Evolutionary conservation across 2,329 filamentous ascomycete genomes (phyloP).

Genomic region (Neoscytalidium dimidiatum): DNA sequence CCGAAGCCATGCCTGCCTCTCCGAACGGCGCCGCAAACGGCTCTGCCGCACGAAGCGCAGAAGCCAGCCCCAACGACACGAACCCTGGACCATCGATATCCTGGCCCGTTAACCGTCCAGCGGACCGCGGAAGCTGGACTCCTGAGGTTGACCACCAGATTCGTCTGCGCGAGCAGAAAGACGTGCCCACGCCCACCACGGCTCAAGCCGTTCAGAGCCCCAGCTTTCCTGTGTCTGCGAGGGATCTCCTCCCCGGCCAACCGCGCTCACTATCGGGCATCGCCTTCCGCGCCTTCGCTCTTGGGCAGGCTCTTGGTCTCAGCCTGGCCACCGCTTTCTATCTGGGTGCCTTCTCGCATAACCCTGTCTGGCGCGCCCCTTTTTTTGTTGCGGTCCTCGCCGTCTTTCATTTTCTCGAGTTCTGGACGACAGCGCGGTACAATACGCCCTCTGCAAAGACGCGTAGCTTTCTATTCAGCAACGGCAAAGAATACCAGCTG

Average conservation of each 20-base stretch:
- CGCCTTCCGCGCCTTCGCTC: slow-evolving; percentile 46
- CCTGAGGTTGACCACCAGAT: slow-evolving; percentile 31
- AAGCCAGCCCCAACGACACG: background rate
- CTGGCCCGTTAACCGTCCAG: slow-evolving; percentile 30
- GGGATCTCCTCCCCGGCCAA: slow-evolving; percentile 43
- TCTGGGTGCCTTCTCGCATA: slow-evolving; percentile 32
- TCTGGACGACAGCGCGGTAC: slow-evolving; percentile 82
- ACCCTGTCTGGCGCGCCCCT: slow-evolving; percentile 58
- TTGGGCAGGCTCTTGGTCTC: slow-evolving; percentile 41
- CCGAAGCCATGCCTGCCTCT: background rate
- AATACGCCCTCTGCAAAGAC: slow-evolving; percentile 75
- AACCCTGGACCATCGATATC: slow-evolving; percentile 27
- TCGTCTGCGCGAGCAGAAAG: slow-evolving; percentile 28
- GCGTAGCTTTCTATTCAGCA: slow-evolving; percentile 79
- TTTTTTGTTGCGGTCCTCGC: slow-evolving; percentile 70
- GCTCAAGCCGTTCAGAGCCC: slow-evolving; percentile 16
- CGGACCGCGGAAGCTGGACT: slow-evolving; percentile 28
- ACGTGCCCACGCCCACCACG: slow-evolving; percentile 17
- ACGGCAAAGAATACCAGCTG: slow-evolving; percentile 80
- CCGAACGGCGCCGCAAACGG: slow-evolving; percentile 8
- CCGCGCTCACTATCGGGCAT: slow-evolving; percentile 50
- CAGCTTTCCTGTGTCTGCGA: slow-evolving; percentile 6
- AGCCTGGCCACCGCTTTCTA: slow-evolving; percentile 33
- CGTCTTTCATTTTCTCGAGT: slow-evolving; percentile 94
- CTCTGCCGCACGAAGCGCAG: background rate